Base-by-base conservation (phyloP, 768 basidiomycete genomes). In the Trametes coccinea region DNA sequence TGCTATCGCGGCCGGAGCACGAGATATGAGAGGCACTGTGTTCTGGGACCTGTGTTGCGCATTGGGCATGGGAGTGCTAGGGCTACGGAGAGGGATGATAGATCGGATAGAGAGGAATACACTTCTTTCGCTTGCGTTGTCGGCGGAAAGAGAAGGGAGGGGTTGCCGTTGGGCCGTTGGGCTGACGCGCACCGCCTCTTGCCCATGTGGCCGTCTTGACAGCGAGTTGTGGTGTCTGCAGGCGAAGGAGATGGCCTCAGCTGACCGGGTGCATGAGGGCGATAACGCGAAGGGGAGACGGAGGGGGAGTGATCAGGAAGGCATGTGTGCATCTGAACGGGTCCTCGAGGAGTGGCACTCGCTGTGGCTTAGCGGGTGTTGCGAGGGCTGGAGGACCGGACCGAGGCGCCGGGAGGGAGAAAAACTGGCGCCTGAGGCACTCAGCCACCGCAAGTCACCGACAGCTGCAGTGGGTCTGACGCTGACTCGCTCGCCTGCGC, bases 1-100 rank as follows among this genome's bases (percentile, higher is more conserved):
- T 54, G 60, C 60, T 64, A 67, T 64, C 64, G 41, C 67, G 67
- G 67, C 67, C 67, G 67, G 67, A 67, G 60, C 67, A 63, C 51
- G 37, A 22, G 13, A 41, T 27, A 58, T 61, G 53, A 59, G 60
- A n/a, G 17, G 22, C 22, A 22, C 22, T 22, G 52, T 17, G 16
- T 51, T 59, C 27, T 51, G 33, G 48, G 46, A 43, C 22, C n/a
- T 40, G n/a, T 22, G n/a, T 27, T 37, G 58, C 62, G 40, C n/a
- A 59, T 56, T n/a, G 22, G 62, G 62, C 34, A 64, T 51, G 22
- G 45, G 33, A 37, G 57, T 40, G 29, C 50, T 30, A 31, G 50
- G 5, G 31, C 4, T 56, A 45, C 43, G 61, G 61, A 62, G 50
- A 40, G 50, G 49, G 62, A 64, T 50, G 58, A 46, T 64, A 63